Percentiles rank a stretch among this genome's conserved stretches.
phyloP scores from a whole-genome alignment of 1,284 basidiomycete species.

The Flammula alnicola region DNA sequence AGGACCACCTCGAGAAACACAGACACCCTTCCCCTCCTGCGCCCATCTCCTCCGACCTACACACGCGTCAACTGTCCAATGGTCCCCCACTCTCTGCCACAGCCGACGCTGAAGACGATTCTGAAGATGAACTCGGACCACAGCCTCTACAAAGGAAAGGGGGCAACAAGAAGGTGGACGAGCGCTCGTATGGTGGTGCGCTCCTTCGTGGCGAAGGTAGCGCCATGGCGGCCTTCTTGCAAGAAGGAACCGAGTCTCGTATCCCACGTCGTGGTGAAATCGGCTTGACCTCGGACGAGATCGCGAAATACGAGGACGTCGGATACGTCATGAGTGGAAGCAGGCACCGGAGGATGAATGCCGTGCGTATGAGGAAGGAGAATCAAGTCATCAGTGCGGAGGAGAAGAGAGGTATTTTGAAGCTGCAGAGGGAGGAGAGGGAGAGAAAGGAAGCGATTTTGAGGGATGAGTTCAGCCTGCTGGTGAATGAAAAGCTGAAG shows the following conservation, averaged over 20 bases:
- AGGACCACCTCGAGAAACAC: conserved; percentile 39
- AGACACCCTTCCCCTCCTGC: conserved; percentile 31
- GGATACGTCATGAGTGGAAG: conserved; percentile 99
- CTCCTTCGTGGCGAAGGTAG: conserved; percentile 93
- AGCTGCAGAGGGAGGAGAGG: conserved; percentile 92
- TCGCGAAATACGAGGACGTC: conserved; percentile 84
- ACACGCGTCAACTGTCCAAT: conserved; percentile 13
- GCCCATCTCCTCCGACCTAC: conserved; percentile 1
- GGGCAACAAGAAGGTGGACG: conserved; percentile 61
- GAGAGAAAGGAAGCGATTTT: conserved; percentile 85
- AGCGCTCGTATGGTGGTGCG: conserved; percentile 83
- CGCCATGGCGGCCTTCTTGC: conserved; percentile 95
- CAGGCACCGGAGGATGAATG: conserved; percentile 94
- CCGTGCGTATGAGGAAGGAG: conserved; percentile 97
- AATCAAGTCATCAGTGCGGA: conserved; percentile 98
- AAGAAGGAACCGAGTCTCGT: conserved; percentile 85
- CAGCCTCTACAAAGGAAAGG: conserved; percentile 54
- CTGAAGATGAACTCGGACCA: conserved; percentile 64
- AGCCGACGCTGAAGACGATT: conserved; percentile 39
- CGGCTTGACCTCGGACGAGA: conserved; percentile 86
- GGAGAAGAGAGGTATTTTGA: conserved; percentile 93
- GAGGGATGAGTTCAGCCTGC: conserved; percentile 79
- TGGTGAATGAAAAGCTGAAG: conserved; percentile 77
- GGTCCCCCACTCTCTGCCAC: conserved; percentile 18
- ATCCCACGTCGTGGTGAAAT: conserved; percentile 99